These are phyloP conservation scores for Pisolithus sp. DNA, from an alignment of 768 basidiomycete species.

Conservation along the genomic window DNA sequence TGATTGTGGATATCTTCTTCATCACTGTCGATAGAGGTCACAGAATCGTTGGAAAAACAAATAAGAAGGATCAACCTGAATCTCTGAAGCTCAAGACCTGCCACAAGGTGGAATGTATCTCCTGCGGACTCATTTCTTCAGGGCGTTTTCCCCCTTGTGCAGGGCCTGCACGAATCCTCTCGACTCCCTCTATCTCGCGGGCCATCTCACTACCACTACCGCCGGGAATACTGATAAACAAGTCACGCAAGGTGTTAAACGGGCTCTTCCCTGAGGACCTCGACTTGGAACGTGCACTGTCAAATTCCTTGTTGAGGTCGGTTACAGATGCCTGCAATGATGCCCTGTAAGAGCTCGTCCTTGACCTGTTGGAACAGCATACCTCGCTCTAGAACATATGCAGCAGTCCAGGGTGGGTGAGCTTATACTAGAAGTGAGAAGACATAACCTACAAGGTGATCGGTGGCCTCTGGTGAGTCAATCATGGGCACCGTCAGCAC, in stretches of 20 bases:
- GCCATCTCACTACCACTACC: constrained; percentile 53
- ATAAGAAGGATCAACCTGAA: constrained; percentile 37
- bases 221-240: constrained; percentile 61
- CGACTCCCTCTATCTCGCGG: constrained; percentile 70
- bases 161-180: constrained; percentile 57
- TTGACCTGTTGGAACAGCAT: background rate
- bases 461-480: constrained; percentile 45
- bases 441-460: constrained; percentile 45
- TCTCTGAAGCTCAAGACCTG: constrained; percentile 83
- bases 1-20: constrained; percentile 74
- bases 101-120: constrained; percentile 79
- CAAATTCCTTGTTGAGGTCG: constrained; percentile 76
- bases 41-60: background rate
- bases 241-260: constrained; percentile 46
- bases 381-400: constrained; percentile 24
- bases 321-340: constrained; percentile 67
- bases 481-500: background rate
- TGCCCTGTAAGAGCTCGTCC: constrained; percentile 5
- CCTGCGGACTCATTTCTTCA: constrained; percentile 82
- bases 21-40: constrained; percentile 36
- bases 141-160: constrained; percentile 63
- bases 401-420: constrained; percentile 1
- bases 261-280: constrained; percentile 31
- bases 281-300: constrained; percentile 56
- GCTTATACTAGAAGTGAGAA: background rate